Evolutionary conservation across 2,329 filamentous ascomycete genomes (phyloP).

Genomic region (Ophiosphaerella narmari): DNA sequence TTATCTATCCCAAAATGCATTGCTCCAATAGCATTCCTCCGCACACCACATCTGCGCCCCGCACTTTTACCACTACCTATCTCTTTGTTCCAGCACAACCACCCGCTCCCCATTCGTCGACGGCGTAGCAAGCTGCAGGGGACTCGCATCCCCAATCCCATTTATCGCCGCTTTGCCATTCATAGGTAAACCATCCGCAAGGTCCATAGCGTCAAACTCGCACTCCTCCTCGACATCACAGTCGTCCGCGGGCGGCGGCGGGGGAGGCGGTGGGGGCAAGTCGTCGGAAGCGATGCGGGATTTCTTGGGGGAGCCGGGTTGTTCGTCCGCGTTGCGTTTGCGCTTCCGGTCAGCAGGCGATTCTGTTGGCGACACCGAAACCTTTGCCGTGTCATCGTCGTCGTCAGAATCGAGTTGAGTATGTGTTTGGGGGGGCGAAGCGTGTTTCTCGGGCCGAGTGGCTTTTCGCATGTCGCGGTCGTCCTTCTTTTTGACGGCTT

Average conservation of each 20-base stretch:
- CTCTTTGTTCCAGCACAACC: too few relatives aligned
- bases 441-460: constrained; percentile 33
- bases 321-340: constrained; percentile 42
- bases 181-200: constrained; percentile 3
- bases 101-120: constrained; percentile 35
- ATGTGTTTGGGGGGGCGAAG: too few relatives aligned
- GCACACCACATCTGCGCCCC: too few relatives aligned
- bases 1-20: too few relatives aligned
- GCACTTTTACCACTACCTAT: too few relatives aligned
- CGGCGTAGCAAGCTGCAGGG: constrained; percentile 53
- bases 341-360: constrained; percentile 42
- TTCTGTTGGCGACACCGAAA: constrained; percentile 25
- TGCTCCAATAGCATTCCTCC: too few relatives aligned
- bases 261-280: constrained; percentile 50
- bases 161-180: constrained; percentile 10
- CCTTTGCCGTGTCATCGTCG: constrained; percentile 22
- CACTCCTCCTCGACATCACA: constrained; percentile 33
- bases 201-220: background rate
- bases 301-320: constrained; percentile 37
- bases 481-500: constrained; percentile 72
- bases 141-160: constrained; percentile 30
- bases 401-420: constrained; percentile 12
- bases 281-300: constrained; percentile 38
- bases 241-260: constrained; percentile 40
- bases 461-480: constrained; percentile 66